Base-by-base conservation (phyloP, 495 filamentous ascomycete genomes). In the Aspergillus ostianus region DNA sequence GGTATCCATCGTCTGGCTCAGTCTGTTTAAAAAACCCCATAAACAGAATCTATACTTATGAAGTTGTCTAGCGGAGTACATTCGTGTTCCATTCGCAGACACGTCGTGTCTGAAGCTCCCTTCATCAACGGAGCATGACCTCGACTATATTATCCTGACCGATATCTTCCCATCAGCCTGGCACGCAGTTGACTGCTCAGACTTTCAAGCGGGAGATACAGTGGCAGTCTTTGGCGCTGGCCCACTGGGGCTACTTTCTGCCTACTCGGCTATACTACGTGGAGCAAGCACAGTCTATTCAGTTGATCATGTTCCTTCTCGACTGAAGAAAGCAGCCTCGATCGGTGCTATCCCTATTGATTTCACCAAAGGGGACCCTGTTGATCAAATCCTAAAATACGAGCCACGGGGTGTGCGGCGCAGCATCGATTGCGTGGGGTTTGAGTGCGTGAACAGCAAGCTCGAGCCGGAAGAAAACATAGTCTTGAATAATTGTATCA, bases 221-320 rank as follows among this genome's bases (percentile, higher is more conserved):
- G 53, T 60, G 2, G 58, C 58, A n/a, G 53, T 60, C 10, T 62
- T 62, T 27, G 59, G 54, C 6, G 59, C 59, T 21, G 59, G 59
- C 48, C 54, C 59, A 5, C 78, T 84, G 0, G 82, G 82, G 1
- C 64, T 84, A 2, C 76, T 84, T 67, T 71, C 74, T 0, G 81
- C 82, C 8, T 84, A 84, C 65, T 77, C 70, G 12, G 81, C 72
- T 7, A 58, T 74, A 6, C 69, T 85, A 13, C 73, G 81, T 4
- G 82, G 81, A 6, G 82, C 51, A 20, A 53, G 49, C 19, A 57
- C 27, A 0, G 60, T 68, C 29, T 68, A 64, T 47, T 27, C 12
- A 10, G 55, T 64, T 6, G 63, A 63, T 45, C 59, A 61, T 13
- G 56, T 64, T 1, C n/a, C 36, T 12, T n/a, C 45, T 45, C 56